phyloP scores from a whole-genome alignment of 345 rosid species.

The Rhizophora mangle region DNA sequence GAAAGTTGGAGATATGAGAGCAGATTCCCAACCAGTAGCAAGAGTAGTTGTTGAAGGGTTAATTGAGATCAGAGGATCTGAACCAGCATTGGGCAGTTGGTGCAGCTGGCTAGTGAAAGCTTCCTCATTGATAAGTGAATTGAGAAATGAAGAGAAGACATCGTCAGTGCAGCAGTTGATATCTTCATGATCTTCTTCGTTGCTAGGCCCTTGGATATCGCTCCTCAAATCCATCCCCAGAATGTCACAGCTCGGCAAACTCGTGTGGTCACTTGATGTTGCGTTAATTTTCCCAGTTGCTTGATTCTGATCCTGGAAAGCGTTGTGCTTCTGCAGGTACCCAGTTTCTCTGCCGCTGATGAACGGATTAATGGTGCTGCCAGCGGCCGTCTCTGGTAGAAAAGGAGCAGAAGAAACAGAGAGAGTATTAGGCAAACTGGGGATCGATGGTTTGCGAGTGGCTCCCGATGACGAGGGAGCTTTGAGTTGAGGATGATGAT shows the following conservation, averaged over 20 bases:
- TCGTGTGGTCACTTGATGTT: constrained; percentile 7
- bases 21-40: constrained; percentile 19
- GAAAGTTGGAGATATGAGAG: constrained; percentile 4
- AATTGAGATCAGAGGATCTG: constrained; percentile 9
- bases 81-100: not conserved
- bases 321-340: constrained; percentile 3
- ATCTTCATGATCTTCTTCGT: constrained; percentile 21
- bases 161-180: constrained; percentile 22
- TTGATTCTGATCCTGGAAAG: not conserved
- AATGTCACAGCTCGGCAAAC: constrained; percentile 12
- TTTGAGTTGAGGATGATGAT: constrained; percentile 3
- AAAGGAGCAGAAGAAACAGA: constrained; percentile 21
- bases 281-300: not conserved
- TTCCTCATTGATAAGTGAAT: constrained; percentile 29
- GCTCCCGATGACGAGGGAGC: constrained; percentile 19
- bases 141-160: constrained; percentile 24
- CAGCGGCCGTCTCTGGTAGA: constrained; percentile 21
- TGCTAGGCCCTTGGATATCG: not conserved
- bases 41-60: not conserved
- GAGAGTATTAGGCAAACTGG: constrained; percentile 19
- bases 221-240: constrained; percentile 6
- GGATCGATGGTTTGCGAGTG: constrained; percentile 16
- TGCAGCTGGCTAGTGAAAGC: constrained; percentile 3
- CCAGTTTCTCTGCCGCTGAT: constrained; percentile 18
- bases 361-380: constrained; percentile 2